These are phyloP conservation scores for Diplodia sapinea DNA, from an alignment of 2,329 filamentous ascomycete genomes.

Conservation along the genomic window DNA sequence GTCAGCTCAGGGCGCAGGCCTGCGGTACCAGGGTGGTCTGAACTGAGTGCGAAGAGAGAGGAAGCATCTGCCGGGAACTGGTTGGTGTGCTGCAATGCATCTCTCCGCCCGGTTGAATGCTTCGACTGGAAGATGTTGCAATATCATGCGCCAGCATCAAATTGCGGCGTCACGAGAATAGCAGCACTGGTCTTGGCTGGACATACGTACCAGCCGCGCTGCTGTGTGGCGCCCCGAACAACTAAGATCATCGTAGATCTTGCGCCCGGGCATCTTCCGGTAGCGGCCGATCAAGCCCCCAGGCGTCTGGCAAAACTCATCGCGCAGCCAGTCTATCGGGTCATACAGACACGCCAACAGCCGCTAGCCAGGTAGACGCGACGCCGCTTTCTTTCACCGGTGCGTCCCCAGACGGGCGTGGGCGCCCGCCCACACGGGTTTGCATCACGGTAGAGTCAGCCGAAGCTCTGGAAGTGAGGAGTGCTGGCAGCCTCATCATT, in stretches of 20 bases:
- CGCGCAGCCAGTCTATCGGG: background rate
- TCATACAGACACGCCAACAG: conserved; percentile 13
- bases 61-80: background rate
- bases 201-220: background rate
- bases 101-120: background rate
- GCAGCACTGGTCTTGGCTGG: conserved; percentile 2
- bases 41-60: background rate
- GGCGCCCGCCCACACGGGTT: background rate
- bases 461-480: no score
- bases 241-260: conserved; percentile 17
- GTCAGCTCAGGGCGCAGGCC: background rate
- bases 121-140: background rate
- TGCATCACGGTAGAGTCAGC: background rate
- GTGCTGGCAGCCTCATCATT: no score
- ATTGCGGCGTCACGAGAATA: conserved; percentile 14
- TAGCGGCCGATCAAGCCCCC: background rate
- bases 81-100: background rate
- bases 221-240: conserved; percentile 6
- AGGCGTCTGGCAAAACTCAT: conserved; percentile 1
- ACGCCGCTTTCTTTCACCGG: background rate
- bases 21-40: no score
- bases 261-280: background rate
- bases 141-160: background rate
- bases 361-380: conserved; percentile 1
- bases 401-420: background rate